These are phyloP conservation scores for Drosera spatulata DNA, from an alignment of 179 eudicot genomes.

Conservation along the genomic window DNA sequence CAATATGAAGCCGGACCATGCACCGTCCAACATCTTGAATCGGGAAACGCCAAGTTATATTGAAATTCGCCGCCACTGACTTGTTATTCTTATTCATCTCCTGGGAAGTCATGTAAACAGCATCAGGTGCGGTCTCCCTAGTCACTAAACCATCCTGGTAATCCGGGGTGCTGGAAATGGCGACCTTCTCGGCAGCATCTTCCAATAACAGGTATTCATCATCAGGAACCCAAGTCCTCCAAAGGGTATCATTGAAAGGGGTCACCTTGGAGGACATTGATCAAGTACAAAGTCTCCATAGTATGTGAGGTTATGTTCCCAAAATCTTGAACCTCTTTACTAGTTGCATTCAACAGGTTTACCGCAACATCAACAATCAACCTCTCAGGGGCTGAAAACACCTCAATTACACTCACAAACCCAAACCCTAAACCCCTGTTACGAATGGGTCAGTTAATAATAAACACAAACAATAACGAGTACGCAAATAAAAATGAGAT, in stretches of 20 bases:
- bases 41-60: slow-evolving; percentile 61
- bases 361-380: slow-evolving; percentile 46
- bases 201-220: slow-evolving; percentile 20
- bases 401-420: slow-evolving; percentile 66
- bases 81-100: slow-evolving; percentile 13
- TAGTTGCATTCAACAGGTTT: slow-evolving; percentile 20
- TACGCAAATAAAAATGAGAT: too few relatives aligned
- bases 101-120: slow-evolving; percentile 26
- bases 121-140: slow-evolving; percentile 18
- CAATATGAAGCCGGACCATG: slow-evolving; percentile 61
- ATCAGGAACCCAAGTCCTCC: slow-evolving; percentile 73
- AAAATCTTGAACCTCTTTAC: slow-evolving; percentile 33
- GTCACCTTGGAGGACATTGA: slow-evolving; percentile 50
- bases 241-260: slow-evolving; percentile 42
- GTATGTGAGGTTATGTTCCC: slow-evolving; percentile 42
- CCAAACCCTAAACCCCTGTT: slow-evolving; percentile 27
- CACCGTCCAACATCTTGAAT: slow-evolving; percentile 34
- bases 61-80: slow-evolving; percentile 46
- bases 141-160: slow-evolving; percentile 43
- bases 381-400: slow-evolving; percentile 58
- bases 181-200: slow-evolving; percentile 18
- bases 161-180: slow-evolving; percentile 29
- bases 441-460: too few relatives aligned
- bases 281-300: slow-evolving; percentile 47
- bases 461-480: too few relatives aligned